Conservation (phyloP, 2,329 filamentous ascomycete species). For the Pleomassaria siparia region DNA sequence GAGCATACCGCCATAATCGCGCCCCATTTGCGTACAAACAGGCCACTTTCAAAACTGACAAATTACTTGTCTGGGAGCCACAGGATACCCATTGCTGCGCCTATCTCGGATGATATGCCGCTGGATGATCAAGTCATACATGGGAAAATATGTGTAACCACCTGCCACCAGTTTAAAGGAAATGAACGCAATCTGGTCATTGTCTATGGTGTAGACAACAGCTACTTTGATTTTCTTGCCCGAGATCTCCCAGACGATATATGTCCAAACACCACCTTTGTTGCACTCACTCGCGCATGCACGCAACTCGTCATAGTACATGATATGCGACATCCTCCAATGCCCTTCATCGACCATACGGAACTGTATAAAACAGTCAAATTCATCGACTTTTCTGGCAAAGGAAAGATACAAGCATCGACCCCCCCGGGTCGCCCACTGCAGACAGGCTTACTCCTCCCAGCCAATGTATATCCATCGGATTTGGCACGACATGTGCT, state of each 20-base stretch:
- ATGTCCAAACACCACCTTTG: constrained; percentile 11
- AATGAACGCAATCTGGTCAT: constrained; percentile 13
- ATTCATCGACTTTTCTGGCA: constrained; percentile 1
- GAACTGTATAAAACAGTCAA: constrained; percentile 6
- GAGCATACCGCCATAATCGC: constrained; percentile 10
- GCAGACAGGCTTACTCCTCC: constrained; percentile 4
- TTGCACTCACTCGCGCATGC: constrained; percentile 11
- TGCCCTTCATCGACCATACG: constrained; percentile 6
- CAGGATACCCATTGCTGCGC: constrained; percentile 8
- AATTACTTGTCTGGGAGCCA: constrained; percentile 8
- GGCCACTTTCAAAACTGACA: constrained; percentile 3
- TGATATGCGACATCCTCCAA: not conserved
- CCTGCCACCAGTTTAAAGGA: constrained; percentile 15
- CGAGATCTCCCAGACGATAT: constrained; percentile 9
- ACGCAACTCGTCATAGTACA: constrained; percentile 11
- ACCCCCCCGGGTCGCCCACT: constrained; percentile 3
- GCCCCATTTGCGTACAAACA: constrained; percentile 5
- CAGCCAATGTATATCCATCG: constrained; percentile 5
- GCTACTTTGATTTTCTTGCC: constrained; percentile 8
- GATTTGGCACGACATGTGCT: constrained; percentile 9
- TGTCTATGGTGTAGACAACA: constrained; percentile 10
- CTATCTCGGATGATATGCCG: constrained; percentile 9
- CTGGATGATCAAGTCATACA: constrained; percentile 9
- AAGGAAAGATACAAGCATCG: not conserved
- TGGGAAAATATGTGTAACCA: constrained; percentile 13